A percentile compares a stretch with the other conserved stretches of the same genome.
Conservation (phyloP, 305 asterid genomes). For the Nicotiana rustica region DNA sequence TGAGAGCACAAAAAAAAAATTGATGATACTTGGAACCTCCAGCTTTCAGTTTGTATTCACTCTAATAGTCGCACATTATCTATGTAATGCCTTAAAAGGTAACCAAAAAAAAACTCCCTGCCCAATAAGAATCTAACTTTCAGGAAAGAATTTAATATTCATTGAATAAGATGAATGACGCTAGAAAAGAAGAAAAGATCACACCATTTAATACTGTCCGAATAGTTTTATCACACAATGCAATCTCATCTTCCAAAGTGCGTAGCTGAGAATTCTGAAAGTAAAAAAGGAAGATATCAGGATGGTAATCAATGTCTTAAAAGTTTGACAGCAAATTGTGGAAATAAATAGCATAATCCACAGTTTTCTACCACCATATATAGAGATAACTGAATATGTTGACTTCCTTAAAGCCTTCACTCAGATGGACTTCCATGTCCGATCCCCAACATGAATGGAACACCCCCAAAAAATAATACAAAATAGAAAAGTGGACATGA, state of each 20-base stretch:
- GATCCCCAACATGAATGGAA: conserved; percentile 1
- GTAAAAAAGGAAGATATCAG: conserved; percentile 21
- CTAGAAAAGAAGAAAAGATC: conserved; percentile 7
- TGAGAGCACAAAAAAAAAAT: neutral
- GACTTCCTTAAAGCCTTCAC: conserved; percentile 11
- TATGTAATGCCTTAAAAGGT: conserved; percentile 16
- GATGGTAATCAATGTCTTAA: neutral
- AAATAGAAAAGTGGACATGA: conserved; percentile 11
- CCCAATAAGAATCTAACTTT: conserved; percentile 11
- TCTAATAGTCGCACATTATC: neutral
- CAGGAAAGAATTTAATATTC: conserved; percentile 9
- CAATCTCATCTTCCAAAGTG: conserved; percentile 35
- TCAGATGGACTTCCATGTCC: conserved; percentile 29
- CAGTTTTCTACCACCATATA: conserved; percentile 2
- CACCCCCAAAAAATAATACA: neutral
- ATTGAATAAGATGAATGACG: conserved; percentile 4
- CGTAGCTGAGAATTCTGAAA: conserved; percentile 39
- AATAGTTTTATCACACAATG: conserved; percentile 36
- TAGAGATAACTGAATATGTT: conserved; percentile 16
- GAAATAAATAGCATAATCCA: conserved; percentile 27
- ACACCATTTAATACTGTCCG: conserved; percentile 41
- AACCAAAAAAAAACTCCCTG: neutral
- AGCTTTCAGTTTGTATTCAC: neutral
- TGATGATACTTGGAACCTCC: neutral
- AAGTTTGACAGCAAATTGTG: neutral